Base-by-base conservation (phyloP, 768 basidiomycete species). In the Boletus reticuloceps region DNA sequence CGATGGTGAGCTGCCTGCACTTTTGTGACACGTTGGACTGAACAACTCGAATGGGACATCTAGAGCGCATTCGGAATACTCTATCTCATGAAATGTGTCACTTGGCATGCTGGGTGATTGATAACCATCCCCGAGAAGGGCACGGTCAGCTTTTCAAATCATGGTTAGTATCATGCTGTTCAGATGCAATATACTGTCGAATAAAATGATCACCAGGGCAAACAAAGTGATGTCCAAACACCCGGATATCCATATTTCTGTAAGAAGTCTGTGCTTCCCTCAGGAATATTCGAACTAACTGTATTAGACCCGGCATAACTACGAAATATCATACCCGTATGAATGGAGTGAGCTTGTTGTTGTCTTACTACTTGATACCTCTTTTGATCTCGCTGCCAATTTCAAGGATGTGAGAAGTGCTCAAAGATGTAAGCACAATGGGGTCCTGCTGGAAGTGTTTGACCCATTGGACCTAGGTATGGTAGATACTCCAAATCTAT, bases 51-150 rank as follows among this genome's bases (percentile, higher is more conserved):
- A 45, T 38, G 27, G 10, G 40, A 38, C 3, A n/a, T 53, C 32
- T 54, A 94, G 92, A 90, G 51, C 82, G 91, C 38, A 87, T 94
- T 47, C 77, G 86, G 36, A 86, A 88, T 63, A 94, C 92, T 1
- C 72, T 95, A 13, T 84, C 89, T 31, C 93, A 95, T 62, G 93
- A 95, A 69, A 93, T 94, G 91, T 94, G 92, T 63, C 93, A 94
- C 73, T 70, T 95, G 34, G 93, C 93, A 3, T 82, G 82, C 53
- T 95, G 92, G 92, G 74, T 90, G 22, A 89, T 95, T 52, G 82
- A 88, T 65, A 74, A 79, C 17, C 77, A 83, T 11, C 80, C 85
- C 5, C 82, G 82, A 54, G 89, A 91, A 67, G 81, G 79, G 8
- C 91, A 94, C 60, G 91, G 91, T 8, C 76, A 71, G 41, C 71